phyloP scores from a whole-genome alignment of 2,329 filamentous ascomycete genomes.

The Diplodia scrobiculata region DNA sequence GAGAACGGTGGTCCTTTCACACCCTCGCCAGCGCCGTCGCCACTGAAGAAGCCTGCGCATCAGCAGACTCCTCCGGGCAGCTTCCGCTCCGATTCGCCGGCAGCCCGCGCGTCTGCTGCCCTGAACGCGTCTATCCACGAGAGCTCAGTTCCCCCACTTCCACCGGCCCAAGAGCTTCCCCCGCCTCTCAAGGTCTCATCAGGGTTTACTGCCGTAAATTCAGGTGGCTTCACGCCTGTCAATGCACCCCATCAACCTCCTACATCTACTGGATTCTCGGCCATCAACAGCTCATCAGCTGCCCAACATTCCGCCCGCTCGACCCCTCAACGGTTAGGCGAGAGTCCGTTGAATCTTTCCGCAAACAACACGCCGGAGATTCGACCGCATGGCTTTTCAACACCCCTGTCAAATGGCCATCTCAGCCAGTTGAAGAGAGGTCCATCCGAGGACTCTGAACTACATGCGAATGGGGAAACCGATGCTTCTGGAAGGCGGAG shows the following conservation, averaged over 20 bases:
- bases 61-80: slow-evolving; percentile 49
- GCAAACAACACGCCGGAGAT: slow-evolving; percentile 67
- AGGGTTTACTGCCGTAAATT: slow-evolving; percentile 74
- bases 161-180: slow-evolving; percentile 59
- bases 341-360: slow-evolving; percentile 63
- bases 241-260: slow-evolving; percentile 52
- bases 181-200: slow-evolving; percentile 55
- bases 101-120: slow-evolving; percentile 59
- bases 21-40: slow-evolving; percentile 71
- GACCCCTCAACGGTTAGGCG: slow-evolving; percentile 60
- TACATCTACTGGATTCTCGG: slow-evolving; percentile 53
- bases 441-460: slow-evolving; percentile 56
- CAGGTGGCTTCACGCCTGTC: slow-evolving; percentile 64
- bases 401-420: slow-evolving; percentile 56
- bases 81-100: slow-evolving; percentile 57
- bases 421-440: slow-evolving; percentile 73
- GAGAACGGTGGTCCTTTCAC: slow-evolving; percentile 93
- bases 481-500: slow-evolving; percentile 67
- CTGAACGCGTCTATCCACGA: slow-evolving; percentile 58
- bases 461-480: slow-evolving; percentile 62
- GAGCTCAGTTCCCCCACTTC: slow-evolving; percentile 34
- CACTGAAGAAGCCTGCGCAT: slow-evolving; percentile 61
- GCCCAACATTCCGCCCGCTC: slow-evolving; percentile 57
- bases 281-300: slow-evolving; percentile 59
- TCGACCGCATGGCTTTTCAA: slow-evolving; percentile 52